phyloP scores from a whole-genome alignment of 225 moss, liverwort and hornwort species.

The Bryum argenteum region DNA sequence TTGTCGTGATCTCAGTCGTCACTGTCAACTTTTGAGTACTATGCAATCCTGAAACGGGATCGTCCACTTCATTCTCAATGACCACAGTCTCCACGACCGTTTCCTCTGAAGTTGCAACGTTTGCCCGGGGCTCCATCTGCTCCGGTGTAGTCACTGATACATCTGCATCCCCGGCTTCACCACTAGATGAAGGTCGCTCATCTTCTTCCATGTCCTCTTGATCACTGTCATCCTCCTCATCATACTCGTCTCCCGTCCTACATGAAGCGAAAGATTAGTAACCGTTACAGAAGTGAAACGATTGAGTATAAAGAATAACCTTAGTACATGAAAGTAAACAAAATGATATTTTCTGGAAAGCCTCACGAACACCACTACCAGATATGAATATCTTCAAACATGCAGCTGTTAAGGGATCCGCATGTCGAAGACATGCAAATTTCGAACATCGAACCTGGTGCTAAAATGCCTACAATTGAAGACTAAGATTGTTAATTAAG shows the following conservation, averaged over 20 bases:
- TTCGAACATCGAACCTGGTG: not conserved
- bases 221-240: constrained; percentile 57
- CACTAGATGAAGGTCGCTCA: constrained; percentile 42
- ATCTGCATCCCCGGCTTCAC: constrained; percentile 33
- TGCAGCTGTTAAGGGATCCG: not conserved
- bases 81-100: constrained; percentile 30
- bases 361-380: not conserved
- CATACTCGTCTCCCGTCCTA: constrained; percentile 56
- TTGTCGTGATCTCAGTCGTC: constrained; percentile 22
- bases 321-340: not conserved
- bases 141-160: constrained; percentile 53
- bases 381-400: not conserved
- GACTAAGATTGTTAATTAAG: not conserved
- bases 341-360: not conserved
- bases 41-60: constrained; percentile 25
- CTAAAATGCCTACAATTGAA: not conserved
- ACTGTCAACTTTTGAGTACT: constrained; percentile 30
- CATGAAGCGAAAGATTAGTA: constrained; percentile 19
- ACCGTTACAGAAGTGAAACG: not conserved
- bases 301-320: not conserved
- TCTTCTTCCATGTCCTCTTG: constrained; percentile 53
- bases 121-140: constrained; percentile 42
- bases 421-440: not conserved
- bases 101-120: constrained; percentile 33
- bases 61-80: constrained; percentile 23